These are phyloP conservation scores for Sherardia arvensis DNA, from an alignment of 257 asterid species.

Conservation along the genomic window DNA sequence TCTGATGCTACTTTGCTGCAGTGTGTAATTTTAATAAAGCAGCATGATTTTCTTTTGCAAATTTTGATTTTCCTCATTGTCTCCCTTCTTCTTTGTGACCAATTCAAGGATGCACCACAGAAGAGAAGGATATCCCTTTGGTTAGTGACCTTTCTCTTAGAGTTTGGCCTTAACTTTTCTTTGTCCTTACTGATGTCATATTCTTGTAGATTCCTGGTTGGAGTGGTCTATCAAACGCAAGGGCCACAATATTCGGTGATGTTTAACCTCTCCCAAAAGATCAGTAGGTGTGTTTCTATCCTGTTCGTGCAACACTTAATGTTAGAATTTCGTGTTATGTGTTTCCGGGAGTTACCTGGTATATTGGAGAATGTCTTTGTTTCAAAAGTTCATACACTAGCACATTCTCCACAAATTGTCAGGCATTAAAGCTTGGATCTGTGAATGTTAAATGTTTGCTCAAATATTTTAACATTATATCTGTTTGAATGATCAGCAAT, in stretches of 20 bases:
- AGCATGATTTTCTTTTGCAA: neutral
- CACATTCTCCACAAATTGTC: neutral
- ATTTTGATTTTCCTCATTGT: neutral
- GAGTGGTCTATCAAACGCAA: constrained; percentile 98
- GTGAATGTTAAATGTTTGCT: neutral
- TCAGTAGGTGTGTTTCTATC: constrained; percentile 93
- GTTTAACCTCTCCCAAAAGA: constrained; percentile 85
- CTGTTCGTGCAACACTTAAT: too few relatives aligned
- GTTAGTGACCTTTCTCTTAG: constrained; percentile 32
- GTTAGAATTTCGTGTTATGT: neutral
- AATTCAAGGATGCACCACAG: constrained; percentile 86
- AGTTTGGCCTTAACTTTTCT: constrained; percentile 11
- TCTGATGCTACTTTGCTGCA: neutral
- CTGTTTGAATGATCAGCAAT: constrained; percentile 38
- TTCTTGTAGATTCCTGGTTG: constrained; percentile 81
- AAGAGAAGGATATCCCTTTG: constrained; percentile 95
- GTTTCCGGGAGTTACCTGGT: neutral
- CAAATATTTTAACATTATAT: neutral
- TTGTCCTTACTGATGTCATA: constrained; percentile 15
- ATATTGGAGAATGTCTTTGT: neutral
- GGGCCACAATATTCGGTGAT: constrained; percentile 93
- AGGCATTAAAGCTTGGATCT: neutral
- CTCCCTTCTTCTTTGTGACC: constrained; percentile 6
- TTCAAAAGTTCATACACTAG: neutral
- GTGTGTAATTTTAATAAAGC: neutral